phyloP scores from a whole-genome alignment of 2,329 filamentous ascomycete species.

The Chaetomiaceae sp. region DNA sequence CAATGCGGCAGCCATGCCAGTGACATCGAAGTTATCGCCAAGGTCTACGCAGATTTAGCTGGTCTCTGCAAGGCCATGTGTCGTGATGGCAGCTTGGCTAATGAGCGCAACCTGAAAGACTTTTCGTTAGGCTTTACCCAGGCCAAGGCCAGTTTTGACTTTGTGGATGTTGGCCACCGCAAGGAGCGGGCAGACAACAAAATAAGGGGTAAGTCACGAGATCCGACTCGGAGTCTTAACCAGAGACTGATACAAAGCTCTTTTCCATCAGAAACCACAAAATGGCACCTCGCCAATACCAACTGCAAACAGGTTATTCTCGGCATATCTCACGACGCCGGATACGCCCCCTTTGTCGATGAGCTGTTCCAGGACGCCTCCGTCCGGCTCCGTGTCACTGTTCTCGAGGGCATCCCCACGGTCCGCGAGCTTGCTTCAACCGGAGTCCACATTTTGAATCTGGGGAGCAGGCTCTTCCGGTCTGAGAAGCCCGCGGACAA shows the following conservation, averaged over 20 bases:
- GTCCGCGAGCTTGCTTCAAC: conserved; percentile 47
- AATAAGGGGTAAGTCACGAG: conserved; percentile 34
- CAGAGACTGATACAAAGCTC: not conserved
- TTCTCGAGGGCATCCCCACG: conserved; percentile 51
- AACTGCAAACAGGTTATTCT: conserved; percentile 60
- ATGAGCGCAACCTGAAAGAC: conserved; percentile 45
- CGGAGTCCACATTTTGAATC: conserved; percentile 43
- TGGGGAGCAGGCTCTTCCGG: conserved; percentile 49
- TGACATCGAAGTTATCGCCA: conserved; percentile 52
- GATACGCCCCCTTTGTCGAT: conserved; percentile 57
- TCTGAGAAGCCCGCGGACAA: conserved; percentile 47
- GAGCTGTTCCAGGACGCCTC: conserved; percentile 46
- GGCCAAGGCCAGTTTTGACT: conserved; percentile 56
- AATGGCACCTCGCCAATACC: conserved; percentile 55
- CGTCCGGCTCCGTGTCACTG: conserved; percentile 42
- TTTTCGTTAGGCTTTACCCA: conserved; percentile 60
- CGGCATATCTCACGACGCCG: conserved; percentile 58
- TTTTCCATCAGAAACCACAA: conserved; percentile 45
- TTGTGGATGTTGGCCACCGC: conserved; percentile 57
- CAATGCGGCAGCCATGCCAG: conserved; percentile 47
- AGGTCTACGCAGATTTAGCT: conserved; percentile 52
- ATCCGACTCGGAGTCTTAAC: not conserved
- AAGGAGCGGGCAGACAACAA: conserved; percentile 58
- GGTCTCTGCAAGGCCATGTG: conserved; percentile 49
- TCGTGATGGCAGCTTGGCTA: conserved; percentile 44